These are phyloP conservation scores for Capsella rubella DNA, from an alignment of 441 rosid species.

Conservation along the genomic window DNA sequence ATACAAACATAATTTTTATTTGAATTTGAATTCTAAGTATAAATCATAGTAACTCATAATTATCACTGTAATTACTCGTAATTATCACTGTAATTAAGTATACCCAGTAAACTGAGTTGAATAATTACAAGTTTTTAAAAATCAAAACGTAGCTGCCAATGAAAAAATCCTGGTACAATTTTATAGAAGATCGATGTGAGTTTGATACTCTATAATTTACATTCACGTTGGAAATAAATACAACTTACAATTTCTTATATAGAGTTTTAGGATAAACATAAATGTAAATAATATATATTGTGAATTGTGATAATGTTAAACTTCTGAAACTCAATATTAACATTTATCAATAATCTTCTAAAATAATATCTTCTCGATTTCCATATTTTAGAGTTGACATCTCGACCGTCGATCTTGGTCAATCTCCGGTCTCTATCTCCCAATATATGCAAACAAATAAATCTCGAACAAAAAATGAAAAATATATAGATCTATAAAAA, in stretches of 20 bases:
- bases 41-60: neutral
- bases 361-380: too few species aligned
- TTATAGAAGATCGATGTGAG: neutral
- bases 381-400: too few species aligned
- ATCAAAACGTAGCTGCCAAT: neutral
- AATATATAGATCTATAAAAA: too few species aligned
- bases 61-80: neutral
- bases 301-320: too few species aligned
- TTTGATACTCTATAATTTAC: neutral
- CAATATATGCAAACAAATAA: neutral
- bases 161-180: neutral
- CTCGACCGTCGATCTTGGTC: too few species aligned
- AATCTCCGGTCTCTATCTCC: too few species aligned
- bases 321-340: too few species aligned
- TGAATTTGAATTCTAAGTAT: neutral
- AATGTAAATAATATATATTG: too few species aligned
- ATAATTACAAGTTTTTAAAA: neutral
- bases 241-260: too few species aligned
- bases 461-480: neutral
- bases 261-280: too few species aligned
- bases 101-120: neutral
- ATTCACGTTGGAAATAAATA: neutral
- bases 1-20: constrained; percentile 16
- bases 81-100: neutral
- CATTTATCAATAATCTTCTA: too few species aligned